Conservation (phyloP, 768 basidiomycete genomes). For the Candolleomyces efflorescens region DNA sequence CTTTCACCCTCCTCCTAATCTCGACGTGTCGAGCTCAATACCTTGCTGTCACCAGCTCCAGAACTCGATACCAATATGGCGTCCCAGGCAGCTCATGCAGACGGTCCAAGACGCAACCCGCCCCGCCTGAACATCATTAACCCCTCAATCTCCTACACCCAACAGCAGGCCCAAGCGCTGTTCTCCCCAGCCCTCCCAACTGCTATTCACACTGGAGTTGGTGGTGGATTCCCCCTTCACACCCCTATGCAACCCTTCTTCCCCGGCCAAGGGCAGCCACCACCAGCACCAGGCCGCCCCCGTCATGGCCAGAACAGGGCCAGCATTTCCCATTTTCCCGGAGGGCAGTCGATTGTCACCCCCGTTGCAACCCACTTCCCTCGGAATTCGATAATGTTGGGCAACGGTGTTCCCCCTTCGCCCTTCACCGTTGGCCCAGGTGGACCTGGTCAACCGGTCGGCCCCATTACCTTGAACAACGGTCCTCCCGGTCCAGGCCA, state of each 20-base stretch:
- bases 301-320: constrained; percentile 36
- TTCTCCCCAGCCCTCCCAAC: constrained; percentile 67
- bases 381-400: constrained; percentile 43
- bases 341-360: constrained; percentile 55
- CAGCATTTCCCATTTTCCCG: constrained; percentile 56
- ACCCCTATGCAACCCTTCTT: constrained; percentile 77
- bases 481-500: constrained; percentile 27
- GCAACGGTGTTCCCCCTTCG: background rate
- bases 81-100: background rate
- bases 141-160: constrained; percentile 1
- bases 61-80: background rate
- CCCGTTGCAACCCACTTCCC: constrained; percentile 58
- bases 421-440: background rate
- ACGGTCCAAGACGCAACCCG: constrained; percentile 2
- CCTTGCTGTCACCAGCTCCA: background rate
- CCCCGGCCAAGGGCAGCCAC: constrained; percentile 40
- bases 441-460: constrained; percentile 30
- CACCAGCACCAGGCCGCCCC: constrained; percentile 49
- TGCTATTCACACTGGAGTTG: constrained; percentile 52
- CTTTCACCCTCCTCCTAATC: background rate
- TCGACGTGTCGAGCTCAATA: constrained; percentile 1
- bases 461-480: constrained; percentile 36
- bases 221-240: constrained; percentile 46
- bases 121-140: constrained; percentile 3
- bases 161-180: constrained; percentile 55